These are phyloP conservation scores for Kuraishia floccosa DNA, from an alignment of 805 yeast genomes.

Conservation along the genomic window DNA sequence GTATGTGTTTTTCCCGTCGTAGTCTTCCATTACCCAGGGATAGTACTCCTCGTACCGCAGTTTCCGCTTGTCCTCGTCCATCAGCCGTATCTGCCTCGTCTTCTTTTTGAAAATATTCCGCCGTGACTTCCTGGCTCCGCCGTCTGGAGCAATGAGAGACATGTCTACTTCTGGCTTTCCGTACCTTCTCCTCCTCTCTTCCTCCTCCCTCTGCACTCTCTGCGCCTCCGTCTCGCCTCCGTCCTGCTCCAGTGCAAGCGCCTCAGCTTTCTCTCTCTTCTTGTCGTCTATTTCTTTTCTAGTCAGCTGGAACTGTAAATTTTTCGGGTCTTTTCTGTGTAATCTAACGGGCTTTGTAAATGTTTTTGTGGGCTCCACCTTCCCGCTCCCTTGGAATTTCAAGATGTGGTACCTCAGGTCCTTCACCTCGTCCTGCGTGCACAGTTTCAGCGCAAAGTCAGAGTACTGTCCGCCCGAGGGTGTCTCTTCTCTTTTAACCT, in stretches of 20 bases:
- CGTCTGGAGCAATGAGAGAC: slow-evolving; percentile 85
- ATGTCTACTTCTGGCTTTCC: slow-evolving; percentile 28
- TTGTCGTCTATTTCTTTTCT: slow-evolving; percentile 64
- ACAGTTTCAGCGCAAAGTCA: slow-evolving; percentile 56
- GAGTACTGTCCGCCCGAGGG: slow-evolving; percentile 7
- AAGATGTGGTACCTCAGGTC: slow-evolving; percentile 71
- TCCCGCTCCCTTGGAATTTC: slow-evolving; percentile 64
- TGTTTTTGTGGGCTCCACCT: slow-evolving; percentile 58
- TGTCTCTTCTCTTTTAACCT: no score
- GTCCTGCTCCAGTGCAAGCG: not conserved
- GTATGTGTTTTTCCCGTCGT: slow-evolving; percentile 88
- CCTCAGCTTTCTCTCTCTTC: slow-evolving; percentile 29
- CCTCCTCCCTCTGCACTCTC: slow-evolving; percentile 3
- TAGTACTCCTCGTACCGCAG: slow-evolving; percentile 91
- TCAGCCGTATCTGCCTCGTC: slow-evolving; percentile 71
- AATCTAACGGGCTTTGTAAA: slow-evolving; percentile 78
- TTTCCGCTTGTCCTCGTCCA: slow-evolving; percentile 75
- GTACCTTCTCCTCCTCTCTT: slow-evolving; percentile 13
- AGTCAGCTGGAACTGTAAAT: slow-evolving; percentile 77
- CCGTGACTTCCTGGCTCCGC: slow-evolving; percentile 66
- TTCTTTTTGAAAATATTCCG: slow-evolving; percentile 56
- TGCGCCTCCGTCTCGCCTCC: not conserved
- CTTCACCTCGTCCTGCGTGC: slow-evolving; percentile 58
- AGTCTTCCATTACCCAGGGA: slow-evolving; percentile 98
- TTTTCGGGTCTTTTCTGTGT: slow-evolving; percentile 90